Evolutionary conservation across 2,329 filamentous ascomycete species (phyloP).

Genomic region (Diaporthe ilicicola): DNA sequence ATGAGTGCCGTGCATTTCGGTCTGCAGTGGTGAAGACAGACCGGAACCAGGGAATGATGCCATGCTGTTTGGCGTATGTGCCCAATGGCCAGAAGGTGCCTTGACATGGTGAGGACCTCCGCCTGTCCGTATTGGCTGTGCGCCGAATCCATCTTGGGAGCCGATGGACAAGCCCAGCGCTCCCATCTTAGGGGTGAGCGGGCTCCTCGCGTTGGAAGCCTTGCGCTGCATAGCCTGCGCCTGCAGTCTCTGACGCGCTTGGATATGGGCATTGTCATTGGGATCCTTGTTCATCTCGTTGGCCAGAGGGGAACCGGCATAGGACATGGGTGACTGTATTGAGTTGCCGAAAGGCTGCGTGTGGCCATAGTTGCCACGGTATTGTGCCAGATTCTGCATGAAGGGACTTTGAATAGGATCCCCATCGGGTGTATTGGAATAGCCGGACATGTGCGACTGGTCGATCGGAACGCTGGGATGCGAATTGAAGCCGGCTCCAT

Average conservation of each 20-base stretch:
- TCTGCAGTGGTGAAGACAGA: conserved; percentile 82
- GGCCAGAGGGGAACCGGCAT: conserved; percentile 58
- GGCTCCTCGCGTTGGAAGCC: conserved; percentile 77
- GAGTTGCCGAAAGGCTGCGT: conserved; percentile 64
- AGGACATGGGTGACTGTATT: conserved; percentile 61
- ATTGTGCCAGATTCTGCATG: conserved; percentile 79
- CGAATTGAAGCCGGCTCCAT: conserved; percentile 54
- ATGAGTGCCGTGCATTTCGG: conserved; percentile 68
- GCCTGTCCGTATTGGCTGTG: conserved; percentile 79
- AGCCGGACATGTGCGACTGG: conserved; percentile 77
- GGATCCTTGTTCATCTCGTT: conserved; percentile 58
- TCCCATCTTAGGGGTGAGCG: conserved; percentile 88
- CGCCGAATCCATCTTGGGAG: conserved; percentile 74
- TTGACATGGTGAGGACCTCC: conserved; percentile 74
- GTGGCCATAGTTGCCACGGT: conserved; percentile 71
- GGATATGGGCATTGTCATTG: conserved; percentile 64
- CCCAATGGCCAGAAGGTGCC: conserved; percentile 88
- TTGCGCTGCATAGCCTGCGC: conserved; percentile 74
- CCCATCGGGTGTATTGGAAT: conserved; percentile 90
- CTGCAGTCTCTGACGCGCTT: conserved; percentile 64
- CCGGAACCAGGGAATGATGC: conserved; percentile 90
- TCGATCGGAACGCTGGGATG: conserved; percentile 72
- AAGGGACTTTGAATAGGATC: conserved; percentile 93
- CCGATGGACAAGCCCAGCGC: conserved; percentile 76
- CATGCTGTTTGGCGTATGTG: conserved; percentile 83